Percentiles rank a stretch among this genome's conserved stretches.
Evolutionary conservation across 305 asterid species (phyloP).

Genomic region (Solanum chacoense): DNA sequence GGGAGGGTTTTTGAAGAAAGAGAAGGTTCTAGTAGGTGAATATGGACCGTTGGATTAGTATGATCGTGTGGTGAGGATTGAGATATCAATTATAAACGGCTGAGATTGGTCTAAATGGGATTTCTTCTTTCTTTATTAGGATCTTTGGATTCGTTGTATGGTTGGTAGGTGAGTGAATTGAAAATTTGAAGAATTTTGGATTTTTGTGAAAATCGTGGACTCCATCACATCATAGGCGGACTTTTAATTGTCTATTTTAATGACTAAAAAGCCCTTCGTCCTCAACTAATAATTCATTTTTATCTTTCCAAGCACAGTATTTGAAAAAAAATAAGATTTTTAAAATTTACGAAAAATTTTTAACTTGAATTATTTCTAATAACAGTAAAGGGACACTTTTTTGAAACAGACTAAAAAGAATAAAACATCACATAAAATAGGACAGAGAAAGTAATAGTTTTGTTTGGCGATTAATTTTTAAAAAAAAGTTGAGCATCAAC

Average conservation of each 20-base stretch:
- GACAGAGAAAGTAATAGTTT: not conserved
- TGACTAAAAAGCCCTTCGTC: not conserved
- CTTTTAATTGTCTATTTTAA: not conserved
- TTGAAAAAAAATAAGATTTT: too few species aligned
- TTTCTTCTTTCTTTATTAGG: not conserved
- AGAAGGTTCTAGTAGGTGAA: constrained; percentile 31
- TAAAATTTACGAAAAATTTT: too few species aligned
- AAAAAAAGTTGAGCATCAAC: not conserved
- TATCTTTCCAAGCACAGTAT: not conserved
- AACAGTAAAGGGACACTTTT: too few species aligned
- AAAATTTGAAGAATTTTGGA: not conserved
- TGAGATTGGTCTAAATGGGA: not conserved
- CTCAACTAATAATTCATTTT: not conserved
- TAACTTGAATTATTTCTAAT: too few species aligned
- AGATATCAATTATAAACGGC: constrained; percentile 9
- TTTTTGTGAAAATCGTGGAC: not conserved
- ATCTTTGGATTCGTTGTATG: not conserved
- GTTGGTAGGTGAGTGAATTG: not conserved
- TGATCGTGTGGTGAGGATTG: constrained; percentile 20
- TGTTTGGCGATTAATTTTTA: not conserved
- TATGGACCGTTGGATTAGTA: constrained; percentile 27
- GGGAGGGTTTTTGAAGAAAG: not conserved
- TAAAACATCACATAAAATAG: not conserved
- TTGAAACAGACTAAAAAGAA: not conserved
- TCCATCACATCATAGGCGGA: not conserved